phyloP scores from a whole-genome alignment of 768 basidiomycete species.

The Amanita fuliginea region DNA sequence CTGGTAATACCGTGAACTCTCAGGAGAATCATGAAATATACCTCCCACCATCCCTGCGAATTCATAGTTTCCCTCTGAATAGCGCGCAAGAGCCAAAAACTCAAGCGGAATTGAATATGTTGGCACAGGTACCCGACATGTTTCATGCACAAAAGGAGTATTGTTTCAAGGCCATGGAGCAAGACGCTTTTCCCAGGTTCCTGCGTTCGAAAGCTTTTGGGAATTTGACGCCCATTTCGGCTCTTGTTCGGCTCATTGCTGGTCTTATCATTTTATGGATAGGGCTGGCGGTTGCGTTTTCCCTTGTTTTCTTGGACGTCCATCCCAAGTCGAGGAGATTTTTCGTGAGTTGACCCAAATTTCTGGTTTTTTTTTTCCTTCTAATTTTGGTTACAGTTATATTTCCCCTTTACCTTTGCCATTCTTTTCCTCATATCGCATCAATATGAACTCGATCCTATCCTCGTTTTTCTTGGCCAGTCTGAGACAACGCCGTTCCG shows the following conservation, averaged over 20 bases:
- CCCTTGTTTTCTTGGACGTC: slow-evolving; percentile 88
- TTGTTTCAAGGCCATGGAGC: slow-evolving; percentile 92
- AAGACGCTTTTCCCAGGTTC: slow-evolving; percentile 91
- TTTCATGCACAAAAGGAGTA: slow-evolving; percentile 98
- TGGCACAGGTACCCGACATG: slow-evolving; percentile 93
- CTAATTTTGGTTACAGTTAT: slow-evolving; percentile 45
- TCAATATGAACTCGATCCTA: slow-evolving; percentile 94
- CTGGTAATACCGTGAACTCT: slow-evolving; percentile 62
- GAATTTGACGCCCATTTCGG: slow-evolving; percentile 87
- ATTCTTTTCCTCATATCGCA: slow-evolving; percentile 88
- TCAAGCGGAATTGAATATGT: slow-evolving; percentile 53
- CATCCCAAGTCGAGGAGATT: slow-evolving; percentile 87
- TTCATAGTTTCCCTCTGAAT: slow-evolving; percentile 82
- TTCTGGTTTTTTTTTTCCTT: not conserved
- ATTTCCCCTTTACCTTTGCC: slow-evolving; percentile 87
- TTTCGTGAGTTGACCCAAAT: slow-evolving; percentile 61
- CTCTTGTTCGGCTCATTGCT: slow-evolving; percentile 73
- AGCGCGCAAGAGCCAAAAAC: slow-evolving; percentile 62
- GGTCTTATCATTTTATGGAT: slow-evolving; percentile 89
- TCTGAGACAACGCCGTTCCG: slow-evolving; percentile 98
- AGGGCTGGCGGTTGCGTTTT: slow-evolving; percentile 84
- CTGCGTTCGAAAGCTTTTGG: slow-evolving; percentile 96
- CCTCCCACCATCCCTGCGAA: slow-evolving; percentile 84
- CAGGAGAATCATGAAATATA: slow-evolving; percentile 97
- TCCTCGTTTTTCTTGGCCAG: slow-evolving; percentile 87